Evolutionary conservation across 352 stramenopile genomes (phyloP), one percentile per base, ranked within the genome.

Genomic region (Globisporangium yorkense): DNA sequence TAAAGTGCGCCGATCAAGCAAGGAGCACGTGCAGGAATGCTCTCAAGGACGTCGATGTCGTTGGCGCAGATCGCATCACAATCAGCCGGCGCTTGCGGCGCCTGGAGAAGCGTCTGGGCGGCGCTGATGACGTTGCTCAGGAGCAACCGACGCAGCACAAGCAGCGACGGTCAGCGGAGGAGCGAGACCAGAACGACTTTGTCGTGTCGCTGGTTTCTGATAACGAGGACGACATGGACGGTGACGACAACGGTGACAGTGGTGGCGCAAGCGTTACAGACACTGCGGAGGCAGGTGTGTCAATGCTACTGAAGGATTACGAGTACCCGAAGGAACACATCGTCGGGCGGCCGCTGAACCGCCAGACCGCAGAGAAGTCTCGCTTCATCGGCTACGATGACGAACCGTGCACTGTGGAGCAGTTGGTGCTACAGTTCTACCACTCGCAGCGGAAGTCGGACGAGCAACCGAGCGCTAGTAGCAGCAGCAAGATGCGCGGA

Each of bases 381-480:
- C 72, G 84, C 0, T 96, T 96, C 39, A 80, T 96, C 33, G 87
- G 87, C 10, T 96, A 91, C 59, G 87, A 93, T 31, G 84, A 95
- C 51, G 84, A 91, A 41, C 79, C 79, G 7, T 95, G 84, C 43
- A 87, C 74, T 5, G 88, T 96, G 5, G 88, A 96, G 54, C 77
- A 90, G 52, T 72, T 96, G 45, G 87, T 92, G 15, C 49, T 96
- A 12, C 87, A 96, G 61, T 75, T 90, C 44, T 94, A 87, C 46
- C 68, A 65, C 7, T 75, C 56, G 16, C 54, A 84, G 21, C 49
- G 71, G 35, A 55, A 43, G 18, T 16, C 55, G 16, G 44, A 49
- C 43, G 10, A 50, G 18, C 8, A 54, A 66, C 5, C 51, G 68
- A n/a, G 29, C 35, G 20, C 48, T 47, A 46, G 35, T 1, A 20